These are phyloP conservation scores for Ambrosia artemisiifolia DNA, from an alignment of 129 eudicot species.

Conservation along the genomic window DNA sequence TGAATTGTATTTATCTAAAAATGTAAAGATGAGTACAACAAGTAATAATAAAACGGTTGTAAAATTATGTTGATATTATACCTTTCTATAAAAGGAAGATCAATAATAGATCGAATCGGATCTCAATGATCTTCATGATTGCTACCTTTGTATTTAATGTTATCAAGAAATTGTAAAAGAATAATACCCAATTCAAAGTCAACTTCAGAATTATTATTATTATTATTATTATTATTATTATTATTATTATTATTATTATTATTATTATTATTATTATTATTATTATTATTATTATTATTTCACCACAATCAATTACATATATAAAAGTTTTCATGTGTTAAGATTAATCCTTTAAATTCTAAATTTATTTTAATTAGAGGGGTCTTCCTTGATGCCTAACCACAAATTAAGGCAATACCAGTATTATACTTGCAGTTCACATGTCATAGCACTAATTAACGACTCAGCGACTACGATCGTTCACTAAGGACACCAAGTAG, in stretches of 20 bases:
- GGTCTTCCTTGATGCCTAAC: background rate
- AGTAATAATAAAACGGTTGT: background rate
- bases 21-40: too few relatives aligned
- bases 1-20: too few relatives aligned
- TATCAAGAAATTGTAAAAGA: background rate
- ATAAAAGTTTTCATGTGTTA: background rate
- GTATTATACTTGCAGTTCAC: too few relatives aligned
- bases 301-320: background rate
- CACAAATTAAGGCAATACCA: background rate
- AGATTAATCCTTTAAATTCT: background rate
- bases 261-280: too few relatives aligned
- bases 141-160: background rate
- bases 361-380: background rate
- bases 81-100: background rate
- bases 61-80: background rate
- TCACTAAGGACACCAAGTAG: too few relatives aligned
- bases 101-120: background rate
- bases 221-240: too few relatives aligned
- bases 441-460: too few relatives aligned
- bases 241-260: too few relatives aligned
- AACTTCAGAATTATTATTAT: background rate
- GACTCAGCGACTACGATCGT: too few relatives aligned
- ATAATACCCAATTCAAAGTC: background rate
- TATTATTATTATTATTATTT: background rate
- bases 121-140: background rate